A percentile compares a stretch with the other conserved stretches of the same genome.
Conservation (phyloP, 306 rosid genomes). For the Sesbania bispinosa region DNA sequence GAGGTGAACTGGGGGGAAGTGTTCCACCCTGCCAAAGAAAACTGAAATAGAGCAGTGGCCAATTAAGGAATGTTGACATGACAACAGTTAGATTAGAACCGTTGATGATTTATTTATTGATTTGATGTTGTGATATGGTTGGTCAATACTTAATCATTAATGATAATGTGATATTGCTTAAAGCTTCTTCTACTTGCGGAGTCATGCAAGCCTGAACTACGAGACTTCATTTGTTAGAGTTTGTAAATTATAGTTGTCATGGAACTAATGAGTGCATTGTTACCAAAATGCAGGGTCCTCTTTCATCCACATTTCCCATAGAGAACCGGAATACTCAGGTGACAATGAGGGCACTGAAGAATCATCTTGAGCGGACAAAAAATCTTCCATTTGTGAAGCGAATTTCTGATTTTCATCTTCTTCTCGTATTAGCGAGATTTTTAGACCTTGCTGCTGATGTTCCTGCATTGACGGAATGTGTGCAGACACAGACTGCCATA, state of each 20-base stretch:
- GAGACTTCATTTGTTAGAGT: neutral
- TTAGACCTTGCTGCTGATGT: conserved; percentile 71
- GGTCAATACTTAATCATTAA: neutral
- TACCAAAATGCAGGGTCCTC: conserved; percentile 72
- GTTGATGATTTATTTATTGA: neutral
- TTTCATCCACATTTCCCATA: conserved; percentile 65
- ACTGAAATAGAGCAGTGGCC: neutral
- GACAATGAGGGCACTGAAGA: conserved; percentile 65
- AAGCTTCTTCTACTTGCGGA: neutral
- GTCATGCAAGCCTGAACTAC: neutral
- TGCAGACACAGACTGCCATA: conserved; percentile 60
- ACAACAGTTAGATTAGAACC: neutral
- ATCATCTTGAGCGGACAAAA: conserved; percentile 74
- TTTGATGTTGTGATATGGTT: neutral
- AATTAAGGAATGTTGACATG: neutral
- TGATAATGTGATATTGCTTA: neutral
- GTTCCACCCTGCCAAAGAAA: neutral
- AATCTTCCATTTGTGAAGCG: conserved; percentile 75
- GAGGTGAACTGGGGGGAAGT: neutral
- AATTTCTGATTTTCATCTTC: conserved; percentile 87
- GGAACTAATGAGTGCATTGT: conserved; percentile 7
- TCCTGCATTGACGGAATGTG: conserved; percentile 84
- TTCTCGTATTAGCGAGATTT: conserved; percentile 62
- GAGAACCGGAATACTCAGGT: conserved; percentile 68
- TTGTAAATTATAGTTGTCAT: neutral